phyloP scores from a whole-genome alignment of 192 early-diverging fungal genomes.

The Coemansia sp. region DNA sequence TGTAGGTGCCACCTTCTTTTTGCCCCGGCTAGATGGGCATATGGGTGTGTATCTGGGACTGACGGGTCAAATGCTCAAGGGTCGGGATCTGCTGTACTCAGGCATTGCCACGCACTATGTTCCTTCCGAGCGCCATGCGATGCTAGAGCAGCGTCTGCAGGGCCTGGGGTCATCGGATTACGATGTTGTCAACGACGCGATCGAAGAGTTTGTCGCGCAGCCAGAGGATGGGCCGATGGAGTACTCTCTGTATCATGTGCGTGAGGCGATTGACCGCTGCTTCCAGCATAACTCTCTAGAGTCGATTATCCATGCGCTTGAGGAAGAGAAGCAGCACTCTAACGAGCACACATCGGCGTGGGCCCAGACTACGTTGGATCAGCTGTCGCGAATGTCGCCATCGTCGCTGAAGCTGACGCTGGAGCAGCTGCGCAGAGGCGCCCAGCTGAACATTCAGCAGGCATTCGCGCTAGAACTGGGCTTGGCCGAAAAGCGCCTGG shows the following conservation, averaged over 20 bases:
- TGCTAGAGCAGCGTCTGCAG: slow-evolving; percentile 76
- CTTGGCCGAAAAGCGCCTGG: slow-evolving; percentile 74
- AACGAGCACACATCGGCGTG: slow-evolving; percentile 39
- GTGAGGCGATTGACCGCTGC: slow-evolving; percentile 78
- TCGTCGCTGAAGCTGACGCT: slow-evolving; percentile 87
- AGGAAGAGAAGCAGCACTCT: slow-evolving; percentile 60
- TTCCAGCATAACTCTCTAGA: slow-evolving; percentile 81
- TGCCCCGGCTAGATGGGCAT: slow-evolving; percentile 93
- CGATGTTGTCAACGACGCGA: slow-evolving; percentile 75
- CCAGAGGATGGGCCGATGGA: slow-evolving; percentile 30
- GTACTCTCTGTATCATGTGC: slow-evolving; percentile 43
- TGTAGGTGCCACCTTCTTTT: slow-evolving; percentile 92
- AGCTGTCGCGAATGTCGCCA: slow-evolving; percentile 72
- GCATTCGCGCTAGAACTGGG: slow-evolving; percentile 86
- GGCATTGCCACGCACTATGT: slow-evolving; percentile 98
- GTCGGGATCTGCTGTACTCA: slow-evolving; percentile 82
- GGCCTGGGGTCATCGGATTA: slow-evolving; percentile 76
- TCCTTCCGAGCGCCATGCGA: slow-evolving; percentile 75
- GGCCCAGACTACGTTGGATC: slow-evolving; percentile 65
- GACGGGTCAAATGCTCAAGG: slow-evolving; percentile 76
- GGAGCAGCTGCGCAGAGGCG: slow-evolving; percentile 74
- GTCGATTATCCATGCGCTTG: slow-evolving; percentile 77
- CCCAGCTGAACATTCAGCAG: slow-evolving; percentile 63
- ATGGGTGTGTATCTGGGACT: slow-evolving; percentile 89
- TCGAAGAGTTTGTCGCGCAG: slow-evolving; percentile 88